Evolutionary conservation across 305 asterid genomes (phyloP).

Genomic region (Fraxinus paxiana): DNA sequence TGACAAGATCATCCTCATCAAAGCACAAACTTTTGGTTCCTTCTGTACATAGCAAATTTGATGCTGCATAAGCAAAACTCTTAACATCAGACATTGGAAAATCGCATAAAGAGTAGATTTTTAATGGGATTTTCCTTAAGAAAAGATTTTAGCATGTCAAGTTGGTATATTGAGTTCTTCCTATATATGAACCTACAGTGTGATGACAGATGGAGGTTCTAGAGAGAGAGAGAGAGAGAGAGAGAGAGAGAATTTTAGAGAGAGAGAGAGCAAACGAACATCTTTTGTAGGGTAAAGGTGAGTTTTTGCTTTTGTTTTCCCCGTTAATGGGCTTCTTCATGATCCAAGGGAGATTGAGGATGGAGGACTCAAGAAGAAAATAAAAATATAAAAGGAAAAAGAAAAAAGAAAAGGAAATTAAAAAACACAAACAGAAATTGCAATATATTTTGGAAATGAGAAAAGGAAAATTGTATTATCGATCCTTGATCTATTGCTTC

Average conservation of each 20-base stretch:
- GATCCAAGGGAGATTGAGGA: slow-evolving; percentile 22
- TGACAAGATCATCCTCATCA: slow-evolving; percentile 39
- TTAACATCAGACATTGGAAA: slow-evolving; percentile 42
- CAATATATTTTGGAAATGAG: background rate
- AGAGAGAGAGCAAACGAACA: slow-evolving; percentile 38
- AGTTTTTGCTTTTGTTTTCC: background rate
- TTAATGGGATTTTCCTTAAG: slow-evolving; percentile 27
- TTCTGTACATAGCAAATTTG: slow-evolving; percentile 48
- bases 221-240: slow-evolving; percentile 11
- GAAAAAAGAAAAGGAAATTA: background rate
- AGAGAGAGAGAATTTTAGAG: slow-evolving; percentile 22
- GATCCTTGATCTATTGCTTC: background rate
- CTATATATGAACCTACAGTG: background rate
- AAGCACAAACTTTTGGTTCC: slow-evolving; percentile 36
- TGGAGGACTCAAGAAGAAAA: background rate
- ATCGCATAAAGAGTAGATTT: slow-evolving; percentile 19
- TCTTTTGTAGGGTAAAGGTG: slow-evolving; percentile 54
- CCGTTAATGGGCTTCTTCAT: background rate
- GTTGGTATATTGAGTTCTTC: slow-evolving; percentile 30
- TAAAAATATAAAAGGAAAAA: background rate
- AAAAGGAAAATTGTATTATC: background rate
- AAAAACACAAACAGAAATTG: background rate
- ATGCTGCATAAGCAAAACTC: slow-evolving; percentile 32
- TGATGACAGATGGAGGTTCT: background rate
- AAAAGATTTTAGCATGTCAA: slow-evolving; percentile 31